Evolutionary conservation across 768 basidiomycete species (phyloP), one percentile per base, ranked within the genome.

Genomic region (Neoboletus brunneissimus): DNA sequence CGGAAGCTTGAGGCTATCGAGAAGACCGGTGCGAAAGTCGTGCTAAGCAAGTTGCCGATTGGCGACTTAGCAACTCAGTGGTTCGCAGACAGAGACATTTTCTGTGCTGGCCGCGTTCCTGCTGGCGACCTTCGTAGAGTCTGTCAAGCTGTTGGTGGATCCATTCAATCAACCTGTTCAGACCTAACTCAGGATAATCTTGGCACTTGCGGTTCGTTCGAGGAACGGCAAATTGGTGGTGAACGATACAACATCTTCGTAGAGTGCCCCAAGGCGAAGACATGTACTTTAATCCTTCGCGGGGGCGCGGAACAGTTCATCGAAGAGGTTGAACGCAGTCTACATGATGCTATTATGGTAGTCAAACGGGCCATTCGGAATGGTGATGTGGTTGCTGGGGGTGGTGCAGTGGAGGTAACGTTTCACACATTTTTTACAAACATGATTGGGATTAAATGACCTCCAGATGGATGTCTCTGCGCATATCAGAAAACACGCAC

Each of bases 271-370:
- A 87, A 90, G 73, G 91, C 96, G 11, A 94, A 93, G 75, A 98
- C 96, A 1, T 98, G 97, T 71, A 98, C 97, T 16, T 75, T 99
- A 8, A 73, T 99, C 23, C 85, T 99, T 56, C 83, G 97, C 51
- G 97, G 97, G 56, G 97, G 97, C 29, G 97, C 97, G 0, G 95
- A 98, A 67, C 97, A 99, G 71, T 98, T 99, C 73, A 98, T 98
- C 59, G 94, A 94, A 68, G 97, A 98, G 73, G 95, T 98, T 9
- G 96, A 98, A 73, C 79, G 97, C 54, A 94, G 92, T 83, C 74
- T 99, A 63, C 96, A 99, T 68, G 97, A 99, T 69, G 95, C 96
- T 2, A 93, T 98, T 66, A 98, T 98, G 95, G 95, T 99, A n/a
- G 97, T 99, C 43, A 97, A 97, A 75, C 82, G 97, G 51, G 95